phyloP scores from a whole-genome alignment of 176 grass and related monocot genomes.

The Carex littledalei region DNA sequence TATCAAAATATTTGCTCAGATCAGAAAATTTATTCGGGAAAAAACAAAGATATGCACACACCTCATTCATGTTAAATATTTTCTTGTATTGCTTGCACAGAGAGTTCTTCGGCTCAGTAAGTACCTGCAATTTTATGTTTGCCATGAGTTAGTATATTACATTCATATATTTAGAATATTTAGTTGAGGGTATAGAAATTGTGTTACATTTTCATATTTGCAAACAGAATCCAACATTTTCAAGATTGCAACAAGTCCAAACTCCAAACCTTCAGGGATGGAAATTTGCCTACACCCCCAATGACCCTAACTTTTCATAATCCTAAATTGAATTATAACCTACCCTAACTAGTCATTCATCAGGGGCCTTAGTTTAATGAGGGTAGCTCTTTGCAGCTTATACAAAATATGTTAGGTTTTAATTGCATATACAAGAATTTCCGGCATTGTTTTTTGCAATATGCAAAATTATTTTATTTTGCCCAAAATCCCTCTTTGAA shows the following conservation, averaged over 20 bases:
- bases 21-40: slow-evolving; percentile 4
- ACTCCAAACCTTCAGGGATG: neutral
- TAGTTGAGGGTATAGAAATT: neutral
- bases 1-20: neutral
- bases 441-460: neutral
- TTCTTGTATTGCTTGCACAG: slow-evolving; percentile 96
- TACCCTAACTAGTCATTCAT: neutral
- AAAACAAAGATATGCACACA: slow-evolving; percentile 26
- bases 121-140: slow-evolving; percentile 57
- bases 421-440: neutral
- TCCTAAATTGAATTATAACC: neutral
- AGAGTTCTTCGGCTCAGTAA: slow-evolving; percentile 90
- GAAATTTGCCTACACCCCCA: neutral
- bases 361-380: neutral
- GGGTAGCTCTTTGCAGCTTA: neutral
- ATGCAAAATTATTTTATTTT: neutral
- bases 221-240: neutral
- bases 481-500: neutral
- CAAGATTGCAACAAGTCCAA: neutral
- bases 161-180: neutral
- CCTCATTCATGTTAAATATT: slow-evolving; percentile 86
- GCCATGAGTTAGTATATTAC: neutral
- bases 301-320: neutral
- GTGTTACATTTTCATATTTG: neutral
- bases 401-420: neutral